A percentile compares a stretch with the other conserved stretches of the same genome.
Evolutionary conservation across 495 filamentous ascomycete genomes (phyloP).

Genomic region (Darksidea phi): DNA sequence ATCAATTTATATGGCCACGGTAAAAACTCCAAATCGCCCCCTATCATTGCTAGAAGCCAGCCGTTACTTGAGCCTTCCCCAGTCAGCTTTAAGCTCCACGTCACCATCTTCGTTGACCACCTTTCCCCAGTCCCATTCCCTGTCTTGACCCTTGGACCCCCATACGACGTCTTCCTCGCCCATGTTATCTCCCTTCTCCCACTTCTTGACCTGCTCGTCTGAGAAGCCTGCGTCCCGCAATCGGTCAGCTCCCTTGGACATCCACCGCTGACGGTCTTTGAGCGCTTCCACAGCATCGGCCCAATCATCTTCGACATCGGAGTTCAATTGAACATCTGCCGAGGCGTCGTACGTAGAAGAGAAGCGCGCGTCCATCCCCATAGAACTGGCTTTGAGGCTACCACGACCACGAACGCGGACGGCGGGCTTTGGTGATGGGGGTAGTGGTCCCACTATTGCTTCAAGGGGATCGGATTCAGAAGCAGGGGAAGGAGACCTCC

Average conservation of each 20-base stretch:
- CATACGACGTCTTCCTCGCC: slow-evolving; percentile 69
- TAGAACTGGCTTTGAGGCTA: slow-evolving; percentile 48
- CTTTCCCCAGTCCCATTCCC: slow-evolving; percentile 91
- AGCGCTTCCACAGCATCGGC: slow-evolving; percentile 76
- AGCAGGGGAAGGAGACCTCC: slow-evolving; percentile 16
- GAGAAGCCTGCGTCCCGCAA: slow-evolving; percentile 76
- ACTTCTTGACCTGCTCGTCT: slow-evolving; percentile 71
- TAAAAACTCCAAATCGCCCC: no score
- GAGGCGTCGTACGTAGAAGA: slow-evolving; percentile 72
- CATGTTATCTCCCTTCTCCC: slow-evolving; percentile 69
- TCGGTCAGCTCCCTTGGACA: slow-evolving; percentile 71
- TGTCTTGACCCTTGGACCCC: slow-evolving; percentile 72
- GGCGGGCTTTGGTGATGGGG: slow-evolving; percentile 52
- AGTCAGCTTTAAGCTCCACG: slow-evolving; percentile 52
- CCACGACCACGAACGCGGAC: slow-evolving; percentile 77
- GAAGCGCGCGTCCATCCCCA: slow-evolving; percentile 79
- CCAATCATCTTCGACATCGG: slow-evolving; percentile 66
- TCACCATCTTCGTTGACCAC: slow-evolving; percentile 64
- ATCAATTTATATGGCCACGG: no score
- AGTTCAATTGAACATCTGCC: slow-evolving; percentile 62
- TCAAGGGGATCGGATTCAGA: slow-evolving; percentile 74
- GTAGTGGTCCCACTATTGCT: slow-evolving; percentile 75
- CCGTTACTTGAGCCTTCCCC: slow-evolving; percentile 25
- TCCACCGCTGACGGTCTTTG: slow-evolving; percentile 81
- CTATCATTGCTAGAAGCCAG: background rate